Percentiles rank a stretch among this genome's conserved stretches.
Evolutionary conservation across 2,329 filamentous ascomycete species (phyloP).

Genomic region (Fusarium vanettenii): DNA sequence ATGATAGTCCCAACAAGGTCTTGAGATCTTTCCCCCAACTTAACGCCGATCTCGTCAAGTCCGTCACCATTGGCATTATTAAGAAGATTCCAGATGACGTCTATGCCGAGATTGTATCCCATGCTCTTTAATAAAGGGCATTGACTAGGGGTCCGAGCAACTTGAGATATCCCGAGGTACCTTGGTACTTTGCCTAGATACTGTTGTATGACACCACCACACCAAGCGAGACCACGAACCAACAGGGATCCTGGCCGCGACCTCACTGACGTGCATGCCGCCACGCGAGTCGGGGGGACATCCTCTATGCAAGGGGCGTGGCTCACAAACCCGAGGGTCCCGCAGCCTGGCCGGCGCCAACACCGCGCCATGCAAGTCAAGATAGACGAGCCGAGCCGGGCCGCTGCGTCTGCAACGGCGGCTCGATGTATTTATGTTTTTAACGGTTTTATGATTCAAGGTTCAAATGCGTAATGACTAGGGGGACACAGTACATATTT

Average conservation of each 20-base stretch:
- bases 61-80: constrained; percentile 85
- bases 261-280: constrained; percentile 24
- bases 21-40: constrained; percentile 88
- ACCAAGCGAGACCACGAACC: constrained; percentile 3
- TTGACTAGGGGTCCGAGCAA: neutral
- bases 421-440: constrained; percentile 1
- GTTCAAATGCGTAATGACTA: constrained; percentile 30
- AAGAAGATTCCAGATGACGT: constrained; percentile 91
- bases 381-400: neutral
- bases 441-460: constrained; percentile 31
- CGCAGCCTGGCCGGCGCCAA: neutral
- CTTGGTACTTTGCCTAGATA: neutral
- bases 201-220: constrained; percentile 2
- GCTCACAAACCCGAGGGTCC: constrained; percentile 4
- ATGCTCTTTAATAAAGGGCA: constrained; percentile 72
- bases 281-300: constrained; percentile 29
- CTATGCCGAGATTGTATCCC: constrained; percentile 88
- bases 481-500: neutral
- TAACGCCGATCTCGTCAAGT: constrained; percentile 85
- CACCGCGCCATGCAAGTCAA: constrained; percentile 1
- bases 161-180: neutral
- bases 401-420: neutral
- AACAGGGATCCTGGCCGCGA: constrained; percentile 23
- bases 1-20: constrained; percentile 86
- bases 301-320: constrained; percentile 6